A percentile compares a stretch with the other conserved stretches of the same genome.
Conservation (phyloP, 768 basidiomycete genomes). For the Leccinum disarticulatum region DNA sequence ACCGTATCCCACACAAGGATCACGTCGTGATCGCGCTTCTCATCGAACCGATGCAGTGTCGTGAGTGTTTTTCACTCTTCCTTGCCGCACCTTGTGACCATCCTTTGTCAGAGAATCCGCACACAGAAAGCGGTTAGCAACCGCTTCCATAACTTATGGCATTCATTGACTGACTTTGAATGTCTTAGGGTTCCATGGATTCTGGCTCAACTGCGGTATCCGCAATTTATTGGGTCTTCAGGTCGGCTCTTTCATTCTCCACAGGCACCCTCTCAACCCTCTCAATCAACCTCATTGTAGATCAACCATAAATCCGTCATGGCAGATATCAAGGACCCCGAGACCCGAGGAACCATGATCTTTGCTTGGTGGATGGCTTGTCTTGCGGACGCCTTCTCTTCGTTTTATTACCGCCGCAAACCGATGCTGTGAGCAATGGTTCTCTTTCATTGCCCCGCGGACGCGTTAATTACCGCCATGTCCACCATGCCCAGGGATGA, state of each 20-base stretch:
- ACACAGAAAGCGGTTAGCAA: conserved; percentile 63
- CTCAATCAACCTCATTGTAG: conserved; percentile 36
- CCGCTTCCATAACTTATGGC: conserved; percentile 12
- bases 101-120: conserved; percentile 58
- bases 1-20: conserved; percentile 74
- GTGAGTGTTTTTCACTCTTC: conserved; percentile 50
- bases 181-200: conserved; percentile 71
- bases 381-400: conserved; percentile 78
- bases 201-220: conserved; percentile 79
- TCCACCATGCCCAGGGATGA: conserved; percentile 53
- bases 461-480: conserved; percentile 24
- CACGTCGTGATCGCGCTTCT: conserved; percentile 81
- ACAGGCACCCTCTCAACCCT: conserved; percentile 4
- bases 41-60: conserved; percentile 82
- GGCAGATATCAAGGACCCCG: conserved; percentile 68
- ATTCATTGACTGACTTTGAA: conserved; percentile 19
- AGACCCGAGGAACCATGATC: conserved; percentile 79
- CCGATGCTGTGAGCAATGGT: conserved; percentile 58
- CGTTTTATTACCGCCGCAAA: conserved; percentile 83
- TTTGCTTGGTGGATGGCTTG: conserved; percentile 96
- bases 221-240: conserved; percentile 77
- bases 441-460: conserved; percentile 3
- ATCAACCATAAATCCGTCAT: conserved; percentile 84
- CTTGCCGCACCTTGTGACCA: conserved; percentile 9
- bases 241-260: conserved; percentile 37